Evolutionary conservation across 352 stramenopile genomes (phyloP).

Genomic region (Phytophthora vignae): DNA sequence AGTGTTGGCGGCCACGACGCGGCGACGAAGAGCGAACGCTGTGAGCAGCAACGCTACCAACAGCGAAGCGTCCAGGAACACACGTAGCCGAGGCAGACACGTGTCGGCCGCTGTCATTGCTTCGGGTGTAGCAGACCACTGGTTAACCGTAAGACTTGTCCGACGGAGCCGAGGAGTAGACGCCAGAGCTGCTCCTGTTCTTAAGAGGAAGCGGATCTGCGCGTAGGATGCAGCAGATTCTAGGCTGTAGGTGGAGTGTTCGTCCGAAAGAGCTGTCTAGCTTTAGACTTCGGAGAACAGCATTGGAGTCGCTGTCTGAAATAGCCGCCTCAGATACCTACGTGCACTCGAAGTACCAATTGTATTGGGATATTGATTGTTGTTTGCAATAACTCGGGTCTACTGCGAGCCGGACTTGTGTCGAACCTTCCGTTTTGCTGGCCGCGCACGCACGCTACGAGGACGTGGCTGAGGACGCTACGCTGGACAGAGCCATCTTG

Average conservation of each 20-base stretch:
- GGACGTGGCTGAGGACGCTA: neutral
- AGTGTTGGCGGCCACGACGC: neutral
- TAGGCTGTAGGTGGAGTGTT: neutral
- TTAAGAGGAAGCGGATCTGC: neutral
- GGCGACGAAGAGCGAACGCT: constrained; percentile 15
- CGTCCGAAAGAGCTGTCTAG: neutral
- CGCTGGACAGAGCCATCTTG: neutral
- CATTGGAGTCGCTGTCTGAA: neutral
- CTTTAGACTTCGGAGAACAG: neutral
- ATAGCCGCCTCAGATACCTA: neutral
- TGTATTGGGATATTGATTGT: no score
- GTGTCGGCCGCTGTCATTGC: neutral
- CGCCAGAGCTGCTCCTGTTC: no score
- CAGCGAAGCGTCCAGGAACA: constrained; percentile 33
- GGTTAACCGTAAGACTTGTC: no score
- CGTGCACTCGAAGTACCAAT: no score
- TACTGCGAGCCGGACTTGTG: neutral
- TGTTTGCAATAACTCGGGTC: neutral
- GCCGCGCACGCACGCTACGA: neutral
- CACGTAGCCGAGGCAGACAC: constrained; percentile 22
- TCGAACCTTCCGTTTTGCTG: neutral
- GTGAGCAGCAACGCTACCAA: constrained; percentile 22
- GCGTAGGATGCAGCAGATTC: neutral
- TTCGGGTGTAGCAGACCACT: neutral
- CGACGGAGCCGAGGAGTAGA: neutral